These are phyloP conservation scores for Epichloe uncinata DNA, from an alignment of 2,329 filamentous ascomycete species.

Conservation along the genomic window DNA sequence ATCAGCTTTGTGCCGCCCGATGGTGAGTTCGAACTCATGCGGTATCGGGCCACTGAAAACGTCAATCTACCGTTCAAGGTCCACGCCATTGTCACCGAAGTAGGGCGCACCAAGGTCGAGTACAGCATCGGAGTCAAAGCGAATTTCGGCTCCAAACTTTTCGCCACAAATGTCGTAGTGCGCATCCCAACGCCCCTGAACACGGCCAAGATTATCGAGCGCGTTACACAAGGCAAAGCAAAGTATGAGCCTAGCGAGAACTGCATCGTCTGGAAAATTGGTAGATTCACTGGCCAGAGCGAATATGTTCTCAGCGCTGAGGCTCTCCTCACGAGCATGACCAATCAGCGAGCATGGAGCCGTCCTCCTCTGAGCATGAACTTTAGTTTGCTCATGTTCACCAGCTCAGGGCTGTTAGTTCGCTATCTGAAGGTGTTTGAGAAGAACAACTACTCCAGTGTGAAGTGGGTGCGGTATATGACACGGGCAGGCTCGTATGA, in stretches of 20 bases:
- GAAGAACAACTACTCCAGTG: conserved; percentile 96
- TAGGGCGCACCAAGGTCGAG: conserved; percentile 94
- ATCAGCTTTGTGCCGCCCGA: conserved; percentile 96
- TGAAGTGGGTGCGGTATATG: conserved; percentile 99
- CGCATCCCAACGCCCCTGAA: conserved; percentile 93
- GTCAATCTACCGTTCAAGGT: conserved; percentile 98
- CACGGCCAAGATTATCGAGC: conserved; percentile 84
- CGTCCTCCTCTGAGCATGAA: conserved; percentile 81
- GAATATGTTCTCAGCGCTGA: conserved; percentile 93
- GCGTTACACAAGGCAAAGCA: conserved; percentile 89
- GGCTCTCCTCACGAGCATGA: conserved; percentile 89
- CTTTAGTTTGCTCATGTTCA: conserved; percentile 96
- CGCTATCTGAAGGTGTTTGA: conserved; percentile 97
- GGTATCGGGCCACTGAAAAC: conserved; percentile 94
- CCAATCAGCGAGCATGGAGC: conserved; percentile 94
- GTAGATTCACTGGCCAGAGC: conserved; percentile 94
- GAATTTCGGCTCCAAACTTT: conserved; percentile 92
- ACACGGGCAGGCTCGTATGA: conserved; percentile 95
- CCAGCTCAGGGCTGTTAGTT: conserved; percentile 81
- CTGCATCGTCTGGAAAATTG: conserved; percentile 98
- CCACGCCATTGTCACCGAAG: conserved; percentile 94
- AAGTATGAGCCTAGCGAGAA: conserved; percentile 98
- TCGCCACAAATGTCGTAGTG: conserved; percentile 90
- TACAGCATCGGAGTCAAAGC: conserved; percentile 96
- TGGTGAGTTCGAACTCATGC: conserved; percentile 97